phyloP scores from a whole-genome alignment of 2,329 filamentous ascomycete species.

The Chrysoporthe austroafricana region DNA sequence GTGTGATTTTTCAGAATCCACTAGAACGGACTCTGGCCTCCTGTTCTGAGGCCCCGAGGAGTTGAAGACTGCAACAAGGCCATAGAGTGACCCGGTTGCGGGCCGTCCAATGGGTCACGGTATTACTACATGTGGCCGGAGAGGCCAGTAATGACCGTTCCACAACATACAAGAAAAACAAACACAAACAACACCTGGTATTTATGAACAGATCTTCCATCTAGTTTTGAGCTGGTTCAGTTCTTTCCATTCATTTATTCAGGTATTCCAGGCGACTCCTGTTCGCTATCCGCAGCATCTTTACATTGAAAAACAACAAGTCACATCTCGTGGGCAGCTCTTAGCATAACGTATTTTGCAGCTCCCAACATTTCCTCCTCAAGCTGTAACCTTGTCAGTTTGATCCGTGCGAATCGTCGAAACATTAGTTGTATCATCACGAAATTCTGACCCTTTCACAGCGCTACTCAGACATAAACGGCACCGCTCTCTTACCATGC shows the following conservation, averaged over 20 bases:
- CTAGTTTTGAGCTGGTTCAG: not conserved
- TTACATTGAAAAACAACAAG: not conserved
- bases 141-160: not conserved
- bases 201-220: not conserved
- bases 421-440: not conserved
- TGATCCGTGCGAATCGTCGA: not conserved
- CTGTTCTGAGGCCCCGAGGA: not conserved
- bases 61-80: not conserved
- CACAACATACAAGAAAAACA: not conserved
- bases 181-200: not conserved
- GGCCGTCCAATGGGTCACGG: not conserved
- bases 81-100: not conserved
- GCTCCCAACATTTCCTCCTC: not conserved
- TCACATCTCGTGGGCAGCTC: not conserved
- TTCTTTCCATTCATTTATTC: not conserved
- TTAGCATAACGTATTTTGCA: not conserved
- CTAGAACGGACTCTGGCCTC: not conserved
- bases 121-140: slow-evolving; percentile 8
- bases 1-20: not conserved
- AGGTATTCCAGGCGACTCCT: not conserved
- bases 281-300: not conserved
- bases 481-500: not conserved
- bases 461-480: not conserved
- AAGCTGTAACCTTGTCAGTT: not conserved
- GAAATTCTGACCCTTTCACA: not conserved